Percentiles rank a stretch among this genome's conserved stretches.
Conservation (phyloP, 768 basidiomycete genomes). For the Scleroderma bovista region DNA sequence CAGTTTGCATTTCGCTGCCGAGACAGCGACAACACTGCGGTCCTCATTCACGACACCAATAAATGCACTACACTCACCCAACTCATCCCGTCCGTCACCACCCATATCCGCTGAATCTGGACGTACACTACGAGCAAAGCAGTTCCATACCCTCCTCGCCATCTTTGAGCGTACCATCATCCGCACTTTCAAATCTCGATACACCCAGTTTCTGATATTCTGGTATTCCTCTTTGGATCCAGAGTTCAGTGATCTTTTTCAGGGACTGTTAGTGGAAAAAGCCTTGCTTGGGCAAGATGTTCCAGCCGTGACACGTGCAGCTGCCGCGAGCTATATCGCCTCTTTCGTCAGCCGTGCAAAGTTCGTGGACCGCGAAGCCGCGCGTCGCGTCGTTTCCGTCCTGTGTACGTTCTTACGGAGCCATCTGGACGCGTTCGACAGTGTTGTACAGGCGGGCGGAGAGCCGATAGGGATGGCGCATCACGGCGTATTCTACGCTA, state of each 20-base stretch:
- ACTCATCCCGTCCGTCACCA: conserved; percentile 19
- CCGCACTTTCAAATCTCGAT: conserved; percentile 93
- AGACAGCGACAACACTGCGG: conserved; percentile 11
- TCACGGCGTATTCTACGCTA: conserved; percentile 86
- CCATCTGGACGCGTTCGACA: conserved; percentile 70
- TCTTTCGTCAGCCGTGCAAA: conserved; percentile 86
- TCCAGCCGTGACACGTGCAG: conserved; percentile 78
- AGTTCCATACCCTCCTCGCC: conserved; percentile 83
- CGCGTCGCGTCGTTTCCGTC: conserved; percentile 71
- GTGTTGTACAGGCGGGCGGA: conserved; percentile 35
- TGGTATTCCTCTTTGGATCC: conserved; percentile 90
- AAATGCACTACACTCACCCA: conserved; percentile 11
- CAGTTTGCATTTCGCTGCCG: conserved; percentile 32
- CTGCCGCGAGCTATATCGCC: conserved; percentile 91
- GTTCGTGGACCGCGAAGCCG: conserved; percentile 72
- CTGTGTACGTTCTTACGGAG: conserved; percentile 80
- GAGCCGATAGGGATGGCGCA: conserved; percentile 30
- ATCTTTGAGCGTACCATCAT: conserved; percentile 94
- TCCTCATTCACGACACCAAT: not conserved
- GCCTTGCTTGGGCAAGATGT: conserved; percentile 60
- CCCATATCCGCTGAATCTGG: conserved; percentile 26
- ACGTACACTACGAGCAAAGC: conserved; percentile 43
- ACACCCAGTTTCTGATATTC: conserved; percentile 96
- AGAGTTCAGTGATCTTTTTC: conserved; percentile 88
- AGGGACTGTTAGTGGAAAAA: conserved; percentile 89